phyloP scores from a whole-genome alignment of 1,284 basidiomycete species.

The Laetiporus sulphureus region DNA sequence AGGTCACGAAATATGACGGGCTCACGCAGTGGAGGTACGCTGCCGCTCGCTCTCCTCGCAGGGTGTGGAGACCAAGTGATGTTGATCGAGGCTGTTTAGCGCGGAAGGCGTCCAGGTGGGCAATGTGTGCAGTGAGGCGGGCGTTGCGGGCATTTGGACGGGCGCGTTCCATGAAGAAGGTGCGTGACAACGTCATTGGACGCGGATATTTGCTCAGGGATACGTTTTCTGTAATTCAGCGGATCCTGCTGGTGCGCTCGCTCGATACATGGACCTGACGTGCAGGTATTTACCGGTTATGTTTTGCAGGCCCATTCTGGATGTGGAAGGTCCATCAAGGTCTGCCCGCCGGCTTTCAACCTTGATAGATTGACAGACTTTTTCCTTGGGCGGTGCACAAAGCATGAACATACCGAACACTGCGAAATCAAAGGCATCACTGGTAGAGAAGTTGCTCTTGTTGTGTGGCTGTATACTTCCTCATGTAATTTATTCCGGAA shows the following conservation, averaged over 20 bases:
- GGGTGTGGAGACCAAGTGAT: background rate
- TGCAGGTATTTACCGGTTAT: no score
- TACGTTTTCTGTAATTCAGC: constrained; percentile 26
- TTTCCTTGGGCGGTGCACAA: no score
- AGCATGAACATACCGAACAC: no score
- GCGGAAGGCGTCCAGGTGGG: constrained; percentile 64
- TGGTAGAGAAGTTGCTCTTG: no score
- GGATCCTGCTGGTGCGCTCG: constrained; percentile 49
- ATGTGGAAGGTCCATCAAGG: constrained; percentile 43
- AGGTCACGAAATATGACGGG: constrained; percentile 21
- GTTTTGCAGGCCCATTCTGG: constrained; percentile 55
- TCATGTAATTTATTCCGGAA: no score
- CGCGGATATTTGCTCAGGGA: background rate
- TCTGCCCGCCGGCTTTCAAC: constrained; percentile 13
- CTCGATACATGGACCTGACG: no score
- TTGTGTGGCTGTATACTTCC: no score
- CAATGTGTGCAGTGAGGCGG: constrained; percentile 51
- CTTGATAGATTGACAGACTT: no score
- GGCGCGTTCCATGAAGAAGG: constrained; percentile 53
- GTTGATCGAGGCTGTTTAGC: constrained; percentile 13
- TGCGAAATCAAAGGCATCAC: no score
- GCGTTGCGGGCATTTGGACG: constrained; percentile 61
- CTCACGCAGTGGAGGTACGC: constrained; percentile 21
- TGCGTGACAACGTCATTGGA: constrained; percentile 18
- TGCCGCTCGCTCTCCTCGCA: background rate